Conservation (phyloP, 306 rosid genomes). For the Prunus fruticosa region DNA sequence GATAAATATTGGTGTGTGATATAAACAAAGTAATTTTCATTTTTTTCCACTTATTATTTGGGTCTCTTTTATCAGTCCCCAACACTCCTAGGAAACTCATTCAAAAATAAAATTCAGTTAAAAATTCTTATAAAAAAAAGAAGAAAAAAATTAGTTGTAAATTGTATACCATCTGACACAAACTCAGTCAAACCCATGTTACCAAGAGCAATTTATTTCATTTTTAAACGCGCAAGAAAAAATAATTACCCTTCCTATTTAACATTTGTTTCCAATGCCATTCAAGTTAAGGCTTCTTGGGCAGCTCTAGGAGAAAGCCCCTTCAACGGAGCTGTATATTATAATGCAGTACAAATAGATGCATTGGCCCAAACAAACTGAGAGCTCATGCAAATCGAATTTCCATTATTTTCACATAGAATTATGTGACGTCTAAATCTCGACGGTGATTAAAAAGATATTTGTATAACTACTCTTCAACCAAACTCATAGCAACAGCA, state of each 20-base stretch:
- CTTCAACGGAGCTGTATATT: not conserved
- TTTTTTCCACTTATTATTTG: no score
- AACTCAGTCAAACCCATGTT: no score
- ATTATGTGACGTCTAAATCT: not conserved
- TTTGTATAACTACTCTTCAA: constrained; percentile 22
- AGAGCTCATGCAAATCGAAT: constrained; percentile 3
- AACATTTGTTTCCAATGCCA: not conserved
- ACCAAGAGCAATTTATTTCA: no score
- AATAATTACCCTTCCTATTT: not conserved
- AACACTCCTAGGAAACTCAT: no score
- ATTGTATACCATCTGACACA: accelerated
- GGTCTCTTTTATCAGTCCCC: no score
- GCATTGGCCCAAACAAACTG: not conserved
- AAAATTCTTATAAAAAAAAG: no score
- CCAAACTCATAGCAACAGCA: constrained; percentile 12
- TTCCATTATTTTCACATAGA: constrained; percentile 18
- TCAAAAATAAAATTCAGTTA: no score
- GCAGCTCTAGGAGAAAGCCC: not conserved
- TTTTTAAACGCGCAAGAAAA: no score
- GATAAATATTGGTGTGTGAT: accelerated
- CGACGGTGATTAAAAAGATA: not conserved
- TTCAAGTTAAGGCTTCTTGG: not conserved
- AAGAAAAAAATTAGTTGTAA: no score
- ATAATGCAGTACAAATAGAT: not conserved
- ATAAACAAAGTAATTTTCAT: no score